phyloP scores from a whole-genome alignment of 345 rosid species.

The Bruguiera sexangula region DNA sequence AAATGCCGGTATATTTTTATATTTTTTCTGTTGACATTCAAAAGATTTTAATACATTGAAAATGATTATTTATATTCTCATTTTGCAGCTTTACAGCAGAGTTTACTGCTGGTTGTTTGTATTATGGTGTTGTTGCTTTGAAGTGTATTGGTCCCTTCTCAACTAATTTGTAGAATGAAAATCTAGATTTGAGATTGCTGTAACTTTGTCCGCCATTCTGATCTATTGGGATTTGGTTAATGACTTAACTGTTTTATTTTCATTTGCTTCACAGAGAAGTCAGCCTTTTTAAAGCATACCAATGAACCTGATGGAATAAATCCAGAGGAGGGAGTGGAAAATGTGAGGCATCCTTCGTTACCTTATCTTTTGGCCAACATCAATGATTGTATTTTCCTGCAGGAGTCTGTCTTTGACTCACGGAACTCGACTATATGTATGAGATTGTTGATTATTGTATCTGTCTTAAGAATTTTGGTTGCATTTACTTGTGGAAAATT shows the following conservation, averaged over 20 bases:
- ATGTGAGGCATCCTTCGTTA: slow-evolving; percentile 37
- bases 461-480: too few relatives aligned
- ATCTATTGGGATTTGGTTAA: neutral
- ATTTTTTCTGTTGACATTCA: too few relatives aligned
- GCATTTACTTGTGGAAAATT: too few relatives aligned
- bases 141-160: neutral
- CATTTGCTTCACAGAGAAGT: slow-evolving; percentile 30
- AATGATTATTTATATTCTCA: too few relatives aligned
- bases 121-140: neutral
- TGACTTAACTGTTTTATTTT: slow-evolving; percentile 8
- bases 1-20: too few relatives aligned
- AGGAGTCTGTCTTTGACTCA: neutral
- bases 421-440: neutral
- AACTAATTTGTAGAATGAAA: neutral
- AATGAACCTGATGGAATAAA: slow-evolving; percentile 23
- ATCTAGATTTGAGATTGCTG: neutral
- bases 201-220: neutral
- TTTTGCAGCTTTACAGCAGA: neutral
- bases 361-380: neutral
- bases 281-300: slow-evolving; percentile 38
- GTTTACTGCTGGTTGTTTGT: neutral
- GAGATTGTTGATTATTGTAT: too few relatives aligned
- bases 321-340: slow-evolving; percentile 45
- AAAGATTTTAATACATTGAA: too few relatives aligned
- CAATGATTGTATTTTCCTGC: neutral